Evolutionary conservation across 1,284 basidiomycete species (phyloP).

Genomic region (Sanghuangporus weigelae): DNA sequence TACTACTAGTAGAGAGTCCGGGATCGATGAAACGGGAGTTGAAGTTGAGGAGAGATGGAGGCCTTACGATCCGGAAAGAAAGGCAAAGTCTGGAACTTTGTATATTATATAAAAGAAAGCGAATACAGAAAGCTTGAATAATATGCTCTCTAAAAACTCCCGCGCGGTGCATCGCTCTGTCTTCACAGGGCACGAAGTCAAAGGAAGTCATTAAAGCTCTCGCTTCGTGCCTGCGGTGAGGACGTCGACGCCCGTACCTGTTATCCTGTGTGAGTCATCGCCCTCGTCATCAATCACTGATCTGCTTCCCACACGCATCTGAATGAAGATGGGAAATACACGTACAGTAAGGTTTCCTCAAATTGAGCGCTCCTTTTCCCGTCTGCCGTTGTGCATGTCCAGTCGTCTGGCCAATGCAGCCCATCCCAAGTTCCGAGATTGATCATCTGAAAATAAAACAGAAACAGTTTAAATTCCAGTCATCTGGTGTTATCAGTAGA

Average conservation of each 20-base stretch:
- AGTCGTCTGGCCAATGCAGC: constrained; percentile 84
- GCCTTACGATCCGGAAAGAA: constrained; percentile 13
- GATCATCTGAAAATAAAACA: constrained; percentile 77
- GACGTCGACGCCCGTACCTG: constrained; percentile 86
- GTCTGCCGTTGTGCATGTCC: constrained; percentile 91
- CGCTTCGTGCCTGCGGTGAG: constrained; percentile 62
- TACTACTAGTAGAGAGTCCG: background rate
- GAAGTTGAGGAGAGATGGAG: constrained; percentile 47
- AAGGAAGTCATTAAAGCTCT: constrained; percentile 27
- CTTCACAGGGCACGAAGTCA: constrained; percentile 2
- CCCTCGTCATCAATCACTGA: constrained; percentile 13
- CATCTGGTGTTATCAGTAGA: constrained; percentile 23
- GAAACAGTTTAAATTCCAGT: constrained; percentile 14
- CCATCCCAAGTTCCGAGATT: constrained; percentile 77
- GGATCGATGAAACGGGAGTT: constrained; percentile 19
- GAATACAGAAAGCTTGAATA: constrained; percentile 4
- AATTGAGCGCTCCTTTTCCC: constrained; percentile 91
- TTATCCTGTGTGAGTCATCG: constrained; percentile 60
- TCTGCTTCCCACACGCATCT: constrained; percentile 8
- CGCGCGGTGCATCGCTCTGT: background rate
- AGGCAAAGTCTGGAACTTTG: constrained; percentile 15
- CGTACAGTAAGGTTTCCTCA: constrained; percentile 88
- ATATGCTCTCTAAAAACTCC: background rate
- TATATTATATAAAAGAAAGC: constrained; percentile 14
- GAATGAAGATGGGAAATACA: constrained; percentile 23